A percentile compares a stretch with the other conserved stretches of the same genome.
Conservation (phyloP, 225 moss, liverwort and hornwort species). For the Pleurozium schreberi region DNA sequence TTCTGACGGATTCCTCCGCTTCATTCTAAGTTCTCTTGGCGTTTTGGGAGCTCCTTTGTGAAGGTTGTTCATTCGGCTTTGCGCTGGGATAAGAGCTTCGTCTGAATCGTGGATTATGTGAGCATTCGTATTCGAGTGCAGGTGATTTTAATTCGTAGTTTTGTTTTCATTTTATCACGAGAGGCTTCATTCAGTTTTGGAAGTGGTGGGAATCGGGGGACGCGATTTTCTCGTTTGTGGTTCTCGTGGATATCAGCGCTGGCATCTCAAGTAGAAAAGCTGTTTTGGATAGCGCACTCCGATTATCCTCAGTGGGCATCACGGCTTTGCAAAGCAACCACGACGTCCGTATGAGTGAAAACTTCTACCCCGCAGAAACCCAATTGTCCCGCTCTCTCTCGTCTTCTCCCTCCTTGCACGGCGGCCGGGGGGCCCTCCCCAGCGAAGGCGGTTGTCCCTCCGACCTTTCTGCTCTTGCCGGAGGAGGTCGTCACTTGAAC, state of each 20-base stretch:
- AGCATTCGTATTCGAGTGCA: not conserved
- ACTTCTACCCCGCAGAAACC: slow-evolving; percentile 24
- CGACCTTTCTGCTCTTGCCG: slow-evolving; percentile 82
- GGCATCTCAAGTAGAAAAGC: slow-evolving; percentile 6
- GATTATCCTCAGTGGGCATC: slow-evolving; percentile 31
- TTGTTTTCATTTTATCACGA: not conserved
- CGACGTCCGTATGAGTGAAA: slow-evolving; percentile 50
- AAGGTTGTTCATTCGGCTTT: not conserved
- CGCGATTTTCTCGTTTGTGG: not conserved
- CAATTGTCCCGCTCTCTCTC: slow-evolving; percentile 37
- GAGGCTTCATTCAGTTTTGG: not conserved
- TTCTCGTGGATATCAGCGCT: slow-evolving; percentile 13
- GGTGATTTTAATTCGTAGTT: not conserved
- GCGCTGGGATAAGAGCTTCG: not conserved
- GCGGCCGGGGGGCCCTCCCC: slow-evolving; percentile 92
- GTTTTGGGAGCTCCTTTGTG: not conserved
- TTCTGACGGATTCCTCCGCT: not conserved
- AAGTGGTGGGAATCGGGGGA: not conserved
- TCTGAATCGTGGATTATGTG: not conserved
- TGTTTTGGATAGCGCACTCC: not conserved
- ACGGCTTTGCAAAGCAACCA: slow-evolving; percentile 56
- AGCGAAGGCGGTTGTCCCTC: slow-evolving; percentile 99
- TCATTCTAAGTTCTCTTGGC: not conserved
- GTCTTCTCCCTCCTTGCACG: slow-evolving; percentile 88
- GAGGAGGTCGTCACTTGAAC: slow-evolving; percentile 42